These are phyloP conservation scores for Atalantia buxifolia DNA, from an alignment of 345 rosid species.

Conservation along the genomic window DNA sequence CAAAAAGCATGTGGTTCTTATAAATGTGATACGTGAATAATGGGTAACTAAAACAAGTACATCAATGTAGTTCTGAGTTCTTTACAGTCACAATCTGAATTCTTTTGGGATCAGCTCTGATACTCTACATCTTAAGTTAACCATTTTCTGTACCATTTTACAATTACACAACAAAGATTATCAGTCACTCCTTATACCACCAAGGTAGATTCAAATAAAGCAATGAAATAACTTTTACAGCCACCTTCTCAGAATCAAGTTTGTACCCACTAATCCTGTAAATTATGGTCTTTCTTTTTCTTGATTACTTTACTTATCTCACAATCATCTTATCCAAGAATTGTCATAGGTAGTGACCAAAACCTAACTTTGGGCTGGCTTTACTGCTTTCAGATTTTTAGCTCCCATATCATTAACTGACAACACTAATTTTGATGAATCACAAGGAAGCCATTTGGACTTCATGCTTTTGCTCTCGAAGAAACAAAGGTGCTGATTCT, in stretches of 20 bases:
- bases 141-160: too few relatives aligned
- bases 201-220: background rate
- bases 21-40: background rate
- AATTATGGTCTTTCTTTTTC: constrained; percentile 33
- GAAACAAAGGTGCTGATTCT: constrained; percentile 24
- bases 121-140: constrained; percentile 24
- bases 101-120: constrained; percentile 39
- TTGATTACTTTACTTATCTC: background rate
- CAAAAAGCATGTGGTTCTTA: background rate
- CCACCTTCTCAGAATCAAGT: constrained; percentile 1
- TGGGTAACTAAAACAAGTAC: background rate
- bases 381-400: constrained; percentile 36
- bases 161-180: too few relatives aligned
- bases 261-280: constrained; percentile 22
- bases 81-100: constrained; percentile 69
- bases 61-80: constrained; percentile 51
- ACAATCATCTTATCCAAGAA: background rate
- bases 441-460: constrained; percentile 39
- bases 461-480: constrained; percentile 30
- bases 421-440: constrained; percentile 22
- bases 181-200: too few relatives aligned
- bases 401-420: constrained; percentile 20
- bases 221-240: constrained; percentile 9
- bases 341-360: background rate
- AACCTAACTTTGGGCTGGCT: constrained; percentile 14